phyloP scores from a whole-genome alignment of 495 filamentous ascomycete species.

The Oidiodendron maius region DNA sequence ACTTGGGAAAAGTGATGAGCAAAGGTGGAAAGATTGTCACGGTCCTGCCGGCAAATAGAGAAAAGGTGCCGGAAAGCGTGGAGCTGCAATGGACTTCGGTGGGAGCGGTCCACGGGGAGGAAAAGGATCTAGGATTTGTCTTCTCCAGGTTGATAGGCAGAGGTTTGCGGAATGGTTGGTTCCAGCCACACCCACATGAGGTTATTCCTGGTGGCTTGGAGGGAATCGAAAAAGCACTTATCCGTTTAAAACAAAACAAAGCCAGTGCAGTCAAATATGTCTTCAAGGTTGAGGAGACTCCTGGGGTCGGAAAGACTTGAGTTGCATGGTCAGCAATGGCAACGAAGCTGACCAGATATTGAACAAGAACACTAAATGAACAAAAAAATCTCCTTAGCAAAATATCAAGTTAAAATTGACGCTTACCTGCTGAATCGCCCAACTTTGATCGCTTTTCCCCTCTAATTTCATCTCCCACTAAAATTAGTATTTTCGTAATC shows the following conservation, averaged over 20 bases:
- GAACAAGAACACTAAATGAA: too few species aligned
- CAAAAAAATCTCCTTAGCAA: too few species aligned
- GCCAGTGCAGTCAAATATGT: conserved; percentile 65
- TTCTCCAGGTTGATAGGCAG: conserved; percentile 47
- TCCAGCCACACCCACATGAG: conserved; percentile 57
- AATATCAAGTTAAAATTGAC: too few species aligned
- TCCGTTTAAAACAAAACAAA: conserved; percentile 53
- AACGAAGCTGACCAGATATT: too few species aligned
- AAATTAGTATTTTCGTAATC: too few species aligned
- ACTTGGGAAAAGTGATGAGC: conserved; percentile 1
- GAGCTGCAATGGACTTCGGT: neutral
- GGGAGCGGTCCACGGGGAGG: neutral
- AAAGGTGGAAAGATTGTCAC: neutral
- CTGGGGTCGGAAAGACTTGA: too few species aligned
- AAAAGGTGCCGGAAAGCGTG: neutral
- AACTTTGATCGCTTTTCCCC: too few species aligned
- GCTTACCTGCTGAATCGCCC: too few species aligned
- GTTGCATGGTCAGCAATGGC: too few species aligned
- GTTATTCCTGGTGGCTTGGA: conserved; percentile 52
- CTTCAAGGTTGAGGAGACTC: conserved; percentile 58
- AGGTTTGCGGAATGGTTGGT: conserved; percentile 45
- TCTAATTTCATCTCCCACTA: too few species aligned
- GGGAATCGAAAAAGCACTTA: conserved; percentile 47
- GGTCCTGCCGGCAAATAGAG: neutral
- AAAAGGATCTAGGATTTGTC: conserved; percentile 51